Conservation (phyloP, 257 asterid genomes). For the Ligustrum vulgare region DNA sequence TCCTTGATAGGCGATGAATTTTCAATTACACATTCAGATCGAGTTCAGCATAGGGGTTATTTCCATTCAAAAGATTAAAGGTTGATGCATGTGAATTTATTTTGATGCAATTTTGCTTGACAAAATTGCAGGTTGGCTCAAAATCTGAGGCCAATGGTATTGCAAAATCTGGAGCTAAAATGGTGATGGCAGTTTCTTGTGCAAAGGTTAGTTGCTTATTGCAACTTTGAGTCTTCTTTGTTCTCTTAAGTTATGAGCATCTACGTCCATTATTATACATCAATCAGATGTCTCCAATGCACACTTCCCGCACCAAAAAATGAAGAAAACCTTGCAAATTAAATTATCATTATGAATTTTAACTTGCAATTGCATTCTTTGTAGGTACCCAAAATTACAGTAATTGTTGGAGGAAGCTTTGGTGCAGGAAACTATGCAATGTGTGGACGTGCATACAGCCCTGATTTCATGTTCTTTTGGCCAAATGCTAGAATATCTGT, state of each 20-base stretch:
- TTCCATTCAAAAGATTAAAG: constrained; percentile 13
- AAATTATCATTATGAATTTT: background rate
- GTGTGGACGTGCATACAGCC: constrained; percentile 99
- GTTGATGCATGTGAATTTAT: constrained; percentile 7
- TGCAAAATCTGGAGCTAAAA: constrained; percentile 98
- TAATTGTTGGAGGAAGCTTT: constrained; percentile 90
- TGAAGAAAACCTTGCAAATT: background rate
- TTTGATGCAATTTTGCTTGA: constrained; percentile 4
- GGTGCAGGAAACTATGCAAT: constrained; percentile 99
- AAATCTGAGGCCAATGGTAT: constrained; percentile 97
- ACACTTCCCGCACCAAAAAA: background rate
- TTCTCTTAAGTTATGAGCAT: background rate
- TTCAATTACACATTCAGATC: background rate
- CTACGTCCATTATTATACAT: background rate
- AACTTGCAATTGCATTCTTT: constrained; percentile 22
- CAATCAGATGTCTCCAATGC: background rate
- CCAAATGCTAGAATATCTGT: constrained; percentile 97
- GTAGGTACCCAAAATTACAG: constrained; percentile 91
- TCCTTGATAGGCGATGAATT: constrained; percentile 11
- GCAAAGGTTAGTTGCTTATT: constrained; percentile 65
- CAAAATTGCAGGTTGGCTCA: constrained; percentile 75
- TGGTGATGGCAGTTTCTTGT: constrained; percentile 99
- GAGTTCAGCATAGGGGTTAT: background rate
- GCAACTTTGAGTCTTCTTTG: background rate
- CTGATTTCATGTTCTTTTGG: constrained; percentile 92